phyloP scores from a whole-genome alignment of 2,329 filamentous ascomycete species.

The Graphium sp. region DNA sequence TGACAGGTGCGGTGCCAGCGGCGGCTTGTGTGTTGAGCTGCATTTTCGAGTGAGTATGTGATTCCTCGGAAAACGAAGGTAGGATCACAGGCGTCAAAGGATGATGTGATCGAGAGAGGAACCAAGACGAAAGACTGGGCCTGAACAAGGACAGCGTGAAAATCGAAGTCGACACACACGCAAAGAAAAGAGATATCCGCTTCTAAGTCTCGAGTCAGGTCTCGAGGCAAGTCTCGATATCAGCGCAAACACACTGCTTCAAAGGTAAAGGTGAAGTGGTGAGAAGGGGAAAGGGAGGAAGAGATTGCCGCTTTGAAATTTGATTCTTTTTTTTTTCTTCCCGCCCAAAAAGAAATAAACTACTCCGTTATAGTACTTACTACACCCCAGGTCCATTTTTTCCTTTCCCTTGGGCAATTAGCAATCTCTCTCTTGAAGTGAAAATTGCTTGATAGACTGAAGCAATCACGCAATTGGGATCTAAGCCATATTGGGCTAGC shows the following conservation, averaged over 20 bases:
- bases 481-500: slow-evolving; percentile 2
- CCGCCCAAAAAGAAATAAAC: no score
- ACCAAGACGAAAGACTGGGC: background rate
- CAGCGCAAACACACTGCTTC: no score
- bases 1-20: slow-evolving; percentile 5
- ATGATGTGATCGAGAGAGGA: background rate
- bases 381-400: no score
- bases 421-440: slow-evolving; percentile 2
- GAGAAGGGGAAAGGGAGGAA: background rate
- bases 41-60: slow-evolving; percentile 2
- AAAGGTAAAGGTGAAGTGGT: background rate
- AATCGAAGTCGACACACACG: no score
- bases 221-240: no score
- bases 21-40: slow-evolving; percentile 7
- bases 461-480: slow-evolving; percentile 3
- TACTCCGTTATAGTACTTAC: no score
- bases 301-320: background rate
- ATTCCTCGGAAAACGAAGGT: background rate
- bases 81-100: background rate
- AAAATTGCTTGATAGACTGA: slow-evolving; percentile 3
- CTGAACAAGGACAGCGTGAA: background rate
- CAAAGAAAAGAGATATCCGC: no score
- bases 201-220: no score
- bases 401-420: background rate
- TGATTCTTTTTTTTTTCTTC: background rate